Percentiles rank a stretch among this genome's conserved stretches.
Conservation (phyloP, 129 eudicot species). For the Artemisia annua region DNA sequence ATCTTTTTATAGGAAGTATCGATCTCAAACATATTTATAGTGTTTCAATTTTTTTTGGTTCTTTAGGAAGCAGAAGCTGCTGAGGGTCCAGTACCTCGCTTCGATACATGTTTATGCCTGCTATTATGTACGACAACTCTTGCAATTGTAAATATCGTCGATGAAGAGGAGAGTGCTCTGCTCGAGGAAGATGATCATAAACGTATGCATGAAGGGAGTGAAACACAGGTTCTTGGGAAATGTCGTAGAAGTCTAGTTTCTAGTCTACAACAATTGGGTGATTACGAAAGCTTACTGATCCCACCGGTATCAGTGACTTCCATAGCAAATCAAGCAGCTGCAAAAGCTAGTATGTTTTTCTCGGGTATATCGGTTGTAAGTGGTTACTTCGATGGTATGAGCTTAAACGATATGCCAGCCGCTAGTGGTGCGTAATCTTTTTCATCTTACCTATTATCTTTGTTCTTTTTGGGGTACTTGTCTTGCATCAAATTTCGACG, state of each 20-base stretch:
- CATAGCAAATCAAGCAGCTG: constrained; percentile 92
- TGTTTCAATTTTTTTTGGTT: background rate
- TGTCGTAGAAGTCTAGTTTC: constrained; percentile 72
- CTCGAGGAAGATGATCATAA: constrained; percentile 39
- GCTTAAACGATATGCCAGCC: constrained; percentile 78
- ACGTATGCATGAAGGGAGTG: constrained; percentile 38
- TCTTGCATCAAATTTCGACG: constrained; percentile 7
- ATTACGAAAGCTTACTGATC: constrained; percentile 75
- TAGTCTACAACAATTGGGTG: constrained; percentile 78
- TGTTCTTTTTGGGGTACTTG: constrained; percentile 4
- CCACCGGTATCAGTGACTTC: constrained; percentile 71
- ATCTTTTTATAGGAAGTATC: constrained; percentile 9
- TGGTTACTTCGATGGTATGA: constrained; percentile 75
- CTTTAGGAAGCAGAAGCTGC: constrained; percentile 82
- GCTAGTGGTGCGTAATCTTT: constrained; percentile 61
- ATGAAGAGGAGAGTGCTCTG: constrained; percentile 66
- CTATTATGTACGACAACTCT: constrained; percentile 72
- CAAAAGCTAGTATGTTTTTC: constrained; percentile 84
- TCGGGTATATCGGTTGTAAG: constrained; percentile 70
- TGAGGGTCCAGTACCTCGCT: constrained; percentile 96
- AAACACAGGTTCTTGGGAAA: constrained; percentile 51
- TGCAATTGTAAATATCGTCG: constrained; percentile 69
- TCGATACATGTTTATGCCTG: constrained; percentile 91
- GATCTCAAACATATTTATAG: background rate
- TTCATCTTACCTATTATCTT: constrained; percentile 7